These are phyloP conservation scores for Stachybotrys echinatus DNA, from an alignment of 2,329 filamentous ascomycete genomes.

Conservation along the genomic window DNA sequence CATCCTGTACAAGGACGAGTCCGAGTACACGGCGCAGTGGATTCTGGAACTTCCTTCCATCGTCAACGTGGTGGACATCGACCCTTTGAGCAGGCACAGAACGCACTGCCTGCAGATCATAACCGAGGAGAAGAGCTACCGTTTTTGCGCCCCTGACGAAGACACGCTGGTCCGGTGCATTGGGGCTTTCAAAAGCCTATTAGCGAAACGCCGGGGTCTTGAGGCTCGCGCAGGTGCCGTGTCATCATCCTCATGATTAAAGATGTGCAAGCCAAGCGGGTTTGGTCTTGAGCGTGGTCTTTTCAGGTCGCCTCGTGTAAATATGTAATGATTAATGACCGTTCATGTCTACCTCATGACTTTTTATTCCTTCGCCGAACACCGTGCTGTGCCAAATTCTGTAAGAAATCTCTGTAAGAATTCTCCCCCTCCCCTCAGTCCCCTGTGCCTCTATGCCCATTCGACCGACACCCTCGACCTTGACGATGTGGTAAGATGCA, in stretches of 20 bases:
- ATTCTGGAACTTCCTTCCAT: constrained; percentile 75
- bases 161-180: constrained; percentile 79
- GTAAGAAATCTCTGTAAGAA: too few relatives aligned
- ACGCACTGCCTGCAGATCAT: constrained; percentile 87
- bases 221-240: constrained; percentile 35
- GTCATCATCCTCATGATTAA: constrained; percentile 3
- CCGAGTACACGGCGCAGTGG: constrained; percentile 81
- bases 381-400: too few relatives aligned
- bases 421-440: too few relatives aligned
- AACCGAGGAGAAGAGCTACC: constrained; percentile 80
- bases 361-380: too few relatives aligned
- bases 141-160: constrained; percentile 74
- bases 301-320: too few relatives aligned
- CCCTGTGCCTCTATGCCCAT: too few relatives aligned
- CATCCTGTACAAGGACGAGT: constrained; percentile 87
- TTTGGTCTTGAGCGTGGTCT: too few relatives aligned
- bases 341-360: too few relatives aligned
- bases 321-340: neutral
- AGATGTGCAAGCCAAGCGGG: neutral
- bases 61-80: constrained; percentile 88
- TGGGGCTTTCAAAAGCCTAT: constrained; percentile 83
- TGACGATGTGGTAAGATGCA: too few relatives aligned
- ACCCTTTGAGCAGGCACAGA: constrained; percentile 81
- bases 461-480: too few relatives aligned
- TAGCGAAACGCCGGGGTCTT: constrained; percentile 64